phyloP scores from a whole-genome alignment of 345 rosid species.

The Theobroma cacao region DNA sequence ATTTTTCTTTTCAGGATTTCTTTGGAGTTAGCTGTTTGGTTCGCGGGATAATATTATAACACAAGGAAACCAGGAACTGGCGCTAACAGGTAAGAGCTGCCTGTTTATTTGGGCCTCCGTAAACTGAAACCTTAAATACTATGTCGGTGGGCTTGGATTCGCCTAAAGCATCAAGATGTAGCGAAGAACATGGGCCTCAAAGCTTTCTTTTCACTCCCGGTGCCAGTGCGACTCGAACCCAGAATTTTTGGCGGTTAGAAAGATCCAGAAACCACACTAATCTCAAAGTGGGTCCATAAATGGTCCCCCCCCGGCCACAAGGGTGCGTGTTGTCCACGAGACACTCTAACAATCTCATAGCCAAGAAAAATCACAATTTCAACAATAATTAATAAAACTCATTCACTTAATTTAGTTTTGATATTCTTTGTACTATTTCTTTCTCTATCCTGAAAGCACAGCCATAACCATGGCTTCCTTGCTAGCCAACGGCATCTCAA shows the following conservation, averaged over 20 bases:
- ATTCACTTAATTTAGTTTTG: not conserved
- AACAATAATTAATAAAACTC: not conserved
- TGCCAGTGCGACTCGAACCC: too few relatives aligned
- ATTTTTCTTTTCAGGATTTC: not conserved
- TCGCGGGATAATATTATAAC: not conserved
- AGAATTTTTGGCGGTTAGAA: not conserved
- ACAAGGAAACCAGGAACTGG: not conserved
- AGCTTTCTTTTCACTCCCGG: too few relatives aligned
- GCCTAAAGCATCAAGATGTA: too few relatives aligned
- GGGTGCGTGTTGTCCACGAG: constrained; percentile 9
- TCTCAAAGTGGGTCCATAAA: not conserved
- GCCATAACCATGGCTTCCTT: constrained; percentile 46
- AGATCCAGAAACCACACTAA: not conserved
- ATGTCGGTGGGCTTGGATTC: too few relatives aligned
- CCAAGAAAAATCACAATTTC: not conserved
- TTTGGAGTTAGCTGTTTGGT: not conserved
- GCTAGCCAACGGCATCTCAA: constrained; percentile 38
- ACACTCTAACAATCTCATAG: not conserved
- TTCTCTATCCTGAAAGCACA: not conserved
- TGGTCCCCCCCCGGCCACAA: not conserved
- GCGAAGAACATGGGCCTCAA: too few relatives aligned
- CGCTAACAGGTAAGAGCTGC: not conserved
- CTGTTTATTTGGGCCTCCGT: not conserved
- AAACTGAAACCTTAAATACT: too few relatives aligned
- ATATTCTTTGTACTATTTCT: not conserved